Base-by-base conservation (phyloP, 1,139 yeast species). In the Kodamaea sp. region DNA sequence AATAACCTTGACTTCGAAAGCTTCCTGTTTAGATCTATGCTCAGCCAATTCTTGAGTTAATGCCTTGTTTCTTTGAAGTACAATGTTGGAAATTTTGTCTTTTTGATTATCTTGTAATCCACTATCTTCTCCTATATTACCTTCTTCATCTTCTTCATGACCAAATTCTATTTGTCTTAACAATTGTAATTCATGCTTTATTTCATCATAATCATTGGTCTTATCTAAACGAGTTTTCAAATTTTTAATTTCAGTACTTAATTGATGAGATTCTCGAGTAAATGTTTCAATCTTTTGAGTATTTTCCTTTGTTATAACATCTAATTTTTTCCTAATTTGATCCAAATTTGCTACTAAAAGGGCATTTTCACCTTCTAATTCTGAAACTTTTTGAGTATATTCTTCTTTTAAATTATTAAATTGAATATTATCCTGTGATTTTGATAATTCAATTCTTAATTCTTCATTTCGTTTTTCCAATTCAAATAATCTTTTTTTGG, bases 391-490 rank as follows among this genome's bases (percentile, higher is more conserved):
- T 42, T 67, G 60, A 22, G 62, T 54, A 44, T 59, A 65, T 29
- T 65, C 66, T 39, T 65, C 67, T 37, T 62, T 60, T 22, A 67
- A 40, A 9, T 47, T 49, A 20, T 61, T 58, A 20, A 65, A 53
- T 38, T 66, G 70, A 11, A 63, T 57, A 32, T 73, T 78, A 29
- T 74, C 70, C 40, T 77, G 72, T 4, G 73, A 65, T 32, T 65
- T 65, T 28, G 85, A 77, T 36, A 88, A 58, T 41, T 84, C 84
- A 24, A 79, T 70, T 43, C 89, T 75, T 43, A 89, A 67, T 40
- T 80, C 81, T 53, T 84, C 86, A 54, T 88, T 90, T 45, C 96
- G 72, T 48, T 76, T 77, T 57, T 88, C 96, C 39, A 89, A 73
- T 49, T 84, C 89, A 39, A 78, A 59, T 2, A 81, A 75, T 41